Evolutionary conservation across 495 filamentous ascomycete species (phyloP), one percentile per base, ranked within the genome.

Genomic region (Trichoderma virens): DNA sequence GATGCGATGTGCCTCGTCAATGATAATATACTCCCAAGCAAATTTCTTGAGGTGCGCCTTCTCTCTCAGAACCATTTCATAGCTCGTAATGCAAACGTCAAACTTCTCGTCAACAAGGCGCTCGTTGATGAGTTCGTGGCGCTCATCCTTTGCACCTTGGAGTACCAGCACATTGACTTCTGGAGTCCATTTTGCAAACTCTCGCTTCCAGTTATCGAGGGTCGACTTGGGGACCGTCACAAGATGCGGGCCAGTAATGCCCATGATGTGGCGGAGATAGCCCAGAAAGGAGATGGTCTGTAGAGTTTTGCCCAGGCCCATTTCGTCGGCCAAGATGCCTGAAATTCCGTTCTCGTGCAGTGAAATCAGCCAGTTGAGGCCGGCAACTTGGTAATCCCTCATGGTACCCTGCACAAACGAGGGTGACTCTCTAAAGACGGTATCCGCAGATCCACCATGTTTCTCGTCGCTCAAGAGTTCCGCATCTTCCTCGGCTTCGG

Each of bases 11-110:
- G 95, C 95, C 72, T 99, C 95, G 70, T 99, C 95, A 63, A 99
- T 96, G 73, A 99, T 97, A 75, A 99, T 98, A 73, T 99, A 99
- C 73, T 99, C 94, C 95, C 95, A 99, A 0, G 95, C 92, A 71
- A 98, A 95, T 74, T 98, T 98, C 78, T 95, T 95, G 56, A 99
- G 76, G 70, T 96, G 91, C 0, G 90, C 81, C 77, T 99, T 98
- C 72, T 99, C 95, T 47, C 94, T 86, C 2, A 99, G 82, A 65
- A 99, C 76, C 66, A 73, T 73, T 66, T 72, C 71, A 67, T 75
- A 76, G 59, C 75, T 74, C 62, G 74, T 76, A 66, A 81, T 67
- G 71, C 73, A 80, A 45, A 81, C 75, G 56, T 81, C 76, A 43
- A 79, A 81, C 64, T 78, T 90, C 74, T 96, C 92, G 64, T 94